A percentile compares a stretch with the other conserved stretches of the same genome.
Evolutionary conservation across 257 asterid genomes (phyloP).

Genomic region (Knoxia roxburghii): DNA sequence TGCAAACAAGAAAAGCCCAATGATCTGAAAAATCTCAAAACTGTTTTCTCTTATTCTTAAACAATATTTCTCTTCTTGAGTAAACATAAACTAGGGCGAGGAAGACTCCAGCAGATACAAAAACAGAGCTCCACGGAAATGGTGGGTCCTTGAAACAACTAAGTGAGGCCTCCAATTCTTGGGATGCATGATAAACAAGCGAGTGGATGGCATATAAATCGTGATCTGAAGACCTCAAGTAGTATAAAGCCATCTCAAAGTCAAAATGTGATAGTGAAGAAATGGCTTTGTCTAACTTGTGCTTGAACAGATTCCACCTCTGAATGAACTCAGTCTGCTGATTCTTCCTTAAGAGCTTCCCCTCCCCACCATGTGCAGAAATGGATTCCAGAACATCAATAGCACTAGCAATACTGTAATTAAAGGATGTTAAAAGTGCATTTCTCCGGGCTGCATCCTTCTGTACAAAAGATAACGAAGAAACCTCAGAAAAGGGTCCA

Average conservation of each 20-base stretch:
- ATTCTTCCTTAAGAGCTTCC: conserved; percentile 54
- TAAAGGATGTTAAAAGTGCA: conserved; percentile 63
- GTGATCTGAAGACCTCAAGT: conserved; percentile 73
- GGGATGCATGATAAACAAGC: conserved; percentile 70
- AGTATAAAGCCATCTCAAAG: conserved; percentile 73
- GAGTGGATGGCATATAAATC: conserved; percentile 75
- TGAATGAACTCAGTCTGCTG: conserved; percentile 55
- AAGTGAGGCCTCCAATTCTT: conserved; percentile 79
- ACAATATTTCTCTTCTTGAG: conserved; percentile 63
- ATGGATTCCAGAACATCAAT: conserved; percentile 69
- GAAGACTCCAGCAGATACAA: conserved; percentile 44
- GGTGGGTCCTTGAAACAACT: conserved; percentile 92
- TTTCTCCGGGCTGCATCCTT: conserved; percentile 96
- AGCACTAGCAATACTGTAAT: conserved; percentile 64
- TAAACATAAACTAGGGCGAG: conserved; percentile 48
- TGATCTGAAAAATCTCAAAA: conserved; percentile 41
- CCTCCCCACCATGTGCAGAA: conserved; percentile 76
- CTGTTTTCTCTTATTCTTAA: conserved; percentile 87
- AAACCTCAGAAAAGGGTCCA: conserved; percentile 86
- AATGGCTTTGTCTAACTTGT: conserved; percentile 78
- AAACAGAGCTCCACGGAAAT: conserved; percentile 66
- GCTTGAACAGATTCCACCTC: conserved; percentile 83
- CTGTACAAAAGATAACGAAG: conserved; percentile 80
- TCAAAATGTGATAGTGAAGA: conserved; percentile 84
- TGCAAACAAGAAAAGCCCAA: conserved; percentile 27